These are phyloP conservation scores for Geotrichum bryndzae DNA, from an alignment of 1,139 yeast genomes.

Conservation along the genomic window DNA sequence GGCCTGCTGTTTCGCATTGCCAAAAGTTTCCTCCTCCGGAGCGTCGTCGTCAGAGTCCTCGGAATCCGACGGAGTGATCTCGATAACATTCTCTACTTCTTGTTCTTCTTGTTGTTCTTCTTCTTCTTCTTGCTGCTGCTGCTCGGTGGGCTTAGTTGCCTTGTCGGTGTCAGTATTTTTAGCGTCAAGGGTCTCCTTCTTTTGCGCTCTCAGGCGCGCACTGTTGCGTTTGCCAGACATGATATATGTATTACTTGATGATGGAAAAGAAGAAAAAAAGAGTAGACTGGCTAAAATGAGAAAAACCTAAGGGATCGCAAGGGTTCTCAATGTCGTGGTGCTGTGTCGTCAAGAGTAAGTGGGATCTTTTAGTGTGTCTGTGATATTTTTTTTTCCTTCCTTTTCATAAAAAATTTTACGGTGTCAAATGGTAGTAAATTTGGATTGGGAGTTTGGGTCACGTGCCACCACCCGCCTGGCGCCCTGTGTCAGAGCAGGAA, in stretches of 20 bases:
- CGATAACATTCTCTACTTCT: neutral
- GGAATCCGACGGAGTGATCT: neutral
- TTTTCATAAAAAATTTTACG: neutral
- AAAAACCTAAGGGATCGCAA: neutral
- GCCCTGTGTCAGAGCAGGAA: neutral
- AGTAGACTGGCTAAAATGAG: neutral
- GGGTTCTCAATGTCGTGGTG: neutral
- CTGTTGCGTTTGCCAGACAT: neutral
- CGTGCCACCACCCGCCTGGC: neutral
- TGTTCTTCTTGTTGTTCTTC: neutral
- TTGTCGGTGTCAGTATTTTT: neutral
- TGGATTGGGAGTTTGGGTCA: neutral
- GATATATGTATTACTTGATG: neutral
- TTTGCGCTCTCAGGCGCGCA: neutral
- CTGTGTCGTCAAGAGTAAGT: neutral
- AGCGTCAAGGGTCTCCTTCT: neutral
- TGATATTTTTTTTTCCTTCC: neutral
- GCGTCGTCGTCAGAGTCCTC: constrained; percentile 12
- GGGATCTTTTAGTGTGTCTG: neutral
- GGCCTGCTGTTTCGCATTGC: constrained; percentile 2
- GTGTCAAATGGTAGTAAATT: neutral
- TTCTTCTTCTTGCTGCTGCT: neutral
- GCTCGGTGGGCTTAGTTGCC: neutral
- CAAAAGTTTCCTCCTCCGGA: constrained; percentile 14
- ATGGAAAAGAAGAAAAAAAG: neutral